A percentile compares a stretch with the other conserved stretches of the same genome.
These are phyloP conservation scores for Monilinia vaccinii-corymbosi DNA, from an alignment of 2,329 filamentous ascomycete species.

Conservation along the genomic window DNA sequence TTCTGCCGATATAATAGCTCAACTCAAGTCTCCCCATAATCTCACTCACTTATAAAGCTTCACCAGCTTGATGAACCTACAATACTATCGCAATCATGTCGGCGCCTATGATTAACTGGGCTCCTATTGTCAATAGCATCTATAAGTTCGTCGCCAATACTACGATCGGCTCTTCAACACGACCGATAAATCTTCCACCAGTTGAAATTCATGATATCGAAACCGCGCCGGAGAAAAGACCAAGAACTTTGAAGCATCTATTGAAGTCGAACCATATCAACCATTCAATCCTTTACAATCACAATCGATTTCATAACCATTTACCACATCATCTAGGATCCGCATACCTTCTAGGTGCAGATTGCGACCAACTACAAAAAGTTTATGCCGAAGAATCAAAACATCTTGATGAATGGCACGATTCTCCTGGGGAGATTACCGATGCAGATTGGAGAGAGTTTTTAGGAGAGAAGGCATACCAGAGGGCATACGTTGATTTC, in stretches of 20 bases:
- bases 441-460: constrained; percentile 81
- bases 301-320: constrained; percentile 73
- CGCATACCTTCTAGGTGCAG: constrained; percentile 76
- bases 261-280: constrained; percentile 88
- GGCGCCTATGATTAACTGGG: constrained; percentile 36
- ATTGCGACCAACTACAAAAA: constrained; percentile 60
- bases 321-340: constrained; percentile 73
- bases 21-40: constrained; percentile 1
- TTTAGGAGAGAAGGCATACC: constrained; percentile 69
- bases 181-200: constrained; percentile 49
- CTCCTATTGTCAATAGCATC: constrained; percentile 34
- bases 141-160: constrained; percentile 29
- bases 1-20: neutral
- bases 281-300: constrained; percentile 71
- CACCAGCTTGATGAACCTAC: neutral
- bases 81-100: constrained; percentile 24
- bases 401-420: constrained; percentile 67
- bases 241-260: constrained; percentile 80
- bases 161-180: constrained; percentile 24
- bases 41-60: too few relatives aligned
- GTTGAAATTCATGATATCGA: constrained; percentile 74
- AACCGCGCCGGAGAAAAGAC: constrained; percentile 66
- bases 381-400: constrained; percentile 73
- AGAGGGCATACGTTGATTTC: constrained; percentile 87
- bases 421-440: constrained; percentile 77